Percentiles rank a stretch among this genome's conserved stretches.
Conservation (phyloP, 371 early-diverging fungal genomes). For the Fennellomyces sp. region DNA sequence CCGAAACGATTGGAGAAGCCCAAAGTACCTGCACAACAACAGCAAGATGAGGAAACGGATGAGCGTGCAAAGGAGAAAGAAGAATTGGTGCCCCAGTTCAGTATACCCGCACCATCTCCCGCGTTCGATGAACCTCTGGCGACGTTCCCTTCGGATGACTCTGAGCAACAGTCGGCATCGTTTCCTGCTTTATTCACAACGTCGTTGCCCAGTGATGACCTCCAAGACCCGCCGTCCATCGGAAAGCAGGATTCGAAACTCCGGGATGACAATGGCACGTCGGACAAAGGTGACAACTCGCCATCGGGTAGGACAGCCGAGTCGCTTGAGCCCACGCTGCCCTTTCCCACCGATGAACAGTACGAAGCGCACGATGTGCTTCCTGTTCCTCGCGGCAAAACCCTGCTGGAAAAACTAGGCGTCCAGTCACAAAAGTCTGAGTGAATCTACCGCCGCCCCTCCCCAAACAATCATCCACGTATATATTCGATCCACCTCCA, state of each 20-base stretch:
- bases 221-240: no score
- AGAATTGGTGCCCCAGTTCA: not conserved
- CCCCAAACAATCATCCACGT: no score
- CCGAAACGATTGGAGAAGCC: not conserved
- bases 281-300: no score
- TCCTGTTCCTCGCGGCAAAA: slow-evolving; percentile 1
- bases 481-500: not conserved
- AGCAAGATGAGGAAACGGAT: not conserved
- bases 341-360: not conserved
- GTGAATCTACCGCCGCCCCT: no score
- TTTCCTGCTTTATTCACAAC: no score
- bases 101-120: not conserved
- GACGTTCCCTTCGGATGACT: not conserved
- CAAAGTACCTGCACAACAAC: not conserved
- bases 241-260: no score
- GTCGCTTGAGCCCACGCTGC: not conserved
- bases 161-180: no score
- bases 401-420: not conserved
- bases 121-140: not conserved
- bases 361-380: not conserved
- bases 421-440: not conserved
- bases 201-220: no score
- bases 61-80: no score
- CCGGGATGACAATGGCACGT: no score
- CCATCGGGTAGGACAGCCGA: no score